Base-by-base conservation (phyloP, 495 filamentous ascomycete genomes). In the Mytilinidion resinicola region DNA sequence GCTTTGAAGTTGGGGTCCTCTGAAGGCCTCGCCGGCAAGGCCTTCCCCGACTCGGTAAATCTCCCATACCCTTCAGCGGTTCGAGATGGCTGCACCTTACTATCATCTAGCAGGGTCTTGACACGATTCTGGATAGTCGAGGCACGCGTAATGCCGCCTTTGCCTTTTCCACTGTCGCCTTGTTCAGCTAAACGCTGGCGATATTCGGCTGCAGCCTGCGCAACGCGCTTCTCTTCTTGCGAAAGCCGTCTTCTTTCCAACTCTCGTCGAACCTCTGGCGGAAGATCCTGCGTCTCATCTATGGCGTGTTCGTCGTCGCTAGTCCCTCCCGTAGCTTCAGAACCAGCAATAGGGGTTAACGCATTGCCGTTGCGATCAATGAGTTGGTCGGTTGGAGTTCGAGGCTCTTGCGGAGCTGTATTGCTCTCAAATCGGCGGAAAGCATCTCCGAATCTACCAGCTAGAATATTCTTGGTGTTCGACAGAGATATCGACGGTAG, bases 381-480 rank as follows among this genome's bases (percentile, higher is more conserved):
- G 8, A 56, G 41, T 8, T 62, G 59, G 33, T 54, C 64, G 38
- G 61, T 67, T 15, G 61, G 61, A 8, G 64, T 67, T 14, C 43
- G 20, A 4, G 61, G 65, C 8, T 38, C 51, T 19, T 59, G 52
- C n/a, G 54, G 64, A 3, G 60, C 56, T 44, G 73, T 74, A 60
- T 81, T 82, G 20, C 80, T 80, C 68, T 98, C 93, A 64, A 98
- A 98, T 5, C 88, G 82, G 60, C 91, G 87, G 76, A 98, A 97
- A 4, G 95, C 92, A 53, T 96, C 95, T 1, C 95, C 91, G 71
- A 98, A 96, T 69, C 88, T 90, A 8, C 91, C 89, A 25, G 85
- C 85, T 21, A 98, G 78, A 39, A 96, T 80, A n/a, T 81, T 88
- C 71, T 95, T 96, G 55, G 88, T 86, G 33, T 87, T 87, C 1